Evolutionary conservation across 2,329 filamentous ascomycete genomes (phyloP).

Genomic region (Hypoxylon sp.): DNA sequence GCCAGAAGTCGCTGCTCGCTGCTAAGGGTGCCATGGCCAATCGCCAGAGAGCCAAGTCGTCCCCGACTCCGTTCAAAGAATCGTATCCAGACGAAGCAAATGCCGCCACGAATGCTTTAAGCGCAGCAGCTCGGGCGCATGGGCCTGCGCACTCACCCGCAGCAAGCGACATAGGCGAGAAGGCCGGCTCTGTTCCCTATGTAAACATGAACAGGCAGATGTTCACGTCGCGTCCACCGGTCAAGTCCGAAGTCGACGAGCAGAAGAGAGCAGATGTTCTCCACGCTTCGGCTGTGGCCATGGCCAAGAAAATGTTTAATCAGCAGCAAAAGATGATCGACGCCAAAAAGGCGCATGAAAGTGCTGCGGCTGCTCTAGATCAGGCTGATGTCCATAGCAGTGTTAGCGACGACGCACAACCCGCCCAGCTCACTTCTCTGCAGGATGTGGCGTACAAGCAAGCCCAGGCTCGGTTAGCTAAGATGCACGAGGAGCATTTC

Average conservation of each 20-base stretch:
- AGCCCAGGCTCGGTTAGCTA: constrained; percentile 82
- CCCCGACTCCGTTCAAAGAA: constrained; percentile 55
- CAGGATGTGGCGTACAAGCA: constrained; percentile 89
- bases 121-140: constrained; percentile 74
- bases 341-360: constrained; percentile 52
- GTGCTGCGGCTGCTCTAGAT: constrained; percentile 42
- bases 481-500: constrained; percentile 75
- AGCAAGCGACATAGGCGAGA: constrained; percentile 59
- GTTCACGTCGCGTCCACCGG: constrained; percentile 78
- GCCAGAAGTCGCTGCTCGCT: constrained; percentile 73
- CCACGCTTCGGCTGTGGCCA: constrained; percentile 83
- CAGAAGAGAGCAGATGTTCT: constrained; percentile 74
- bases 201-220: constrained; percentile 76
- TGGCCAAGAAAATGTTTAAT: constrained; percentile 88
- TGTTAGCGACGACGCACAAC: constrained; percentile 52
- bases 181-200: constrained; percentile 71
- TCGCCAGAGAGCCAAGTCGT: constrained; percentile 71
- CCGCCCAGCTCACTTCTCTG: constrained; percentile 68
- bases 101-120: constrained; percentile 72
- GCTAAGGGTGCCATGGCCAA: constrained; percentile 78
- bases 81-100: constrained; percentile 65
- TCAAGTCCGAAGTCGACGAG: constrained; percentile 77
- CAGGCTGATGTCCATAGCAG: constrained; percentile 45
- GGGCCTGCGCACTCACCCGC: constrained; percentile 56
- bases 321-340: constrained; percentile 70